Evolutionary conservation across 2,329 filamentous ascomycete species (phyloP).

Genomic region (Cucurbitaria berberidis): DNA sequence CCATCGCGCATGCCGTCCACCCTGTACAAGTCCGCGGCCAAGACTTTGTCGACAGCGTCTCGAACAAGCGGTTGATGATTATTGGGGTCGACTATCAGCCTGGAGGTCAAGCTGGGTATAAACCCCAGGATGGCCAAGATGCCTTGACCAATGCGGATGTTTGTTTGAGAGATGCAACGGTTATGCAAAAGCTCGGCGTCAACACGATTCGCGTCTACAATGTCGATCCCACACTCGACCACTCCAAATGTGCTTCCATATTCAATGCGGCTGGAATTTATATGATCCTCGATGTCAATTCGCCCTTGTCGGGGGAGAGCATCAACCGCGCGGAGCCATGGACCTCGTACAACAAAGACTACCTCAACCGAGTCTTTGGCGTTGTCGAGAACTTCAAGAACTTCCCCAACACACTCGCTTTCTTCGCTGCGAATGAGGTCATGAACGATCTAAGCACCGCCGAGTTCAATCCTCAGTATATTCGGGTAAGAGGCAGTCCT

Average conservation of each 20-base stretch:
- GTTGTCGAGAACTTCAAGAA: conserved; percentile 71
- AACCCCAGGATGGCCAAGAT: conserved; percentile 56
- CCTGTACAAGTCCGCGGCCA: conserved; percentile 64
- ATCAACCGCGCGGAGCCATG: conserved; percentile 63
- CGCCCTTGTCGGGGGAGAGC: conserved; percentile 61
- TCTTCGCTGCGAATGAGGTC: conserved; percentile 72
- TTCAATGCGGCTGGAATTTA: conserved; percentile 72
- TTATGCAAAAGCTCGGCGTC: conserved; percentile 68
- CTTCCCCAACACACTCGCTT: conserved; percentile 69
- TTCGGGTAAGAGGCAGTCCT: conserved; percentile 49
- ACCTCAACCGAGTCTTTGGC: conserved; percentile 65
- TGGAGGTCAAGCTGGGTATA: conserved; percentile 65
- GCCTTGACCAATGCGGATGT: conserved; percentile 63
- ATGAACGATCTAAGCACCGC: conserved; percentile 65
- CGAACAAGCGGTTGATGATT: conserved; percentile 65
- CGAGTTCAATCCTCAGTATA: conserved; percentile 62
- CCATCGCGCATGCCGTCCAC: conserved; percentile 59
- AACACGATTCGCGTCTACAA: conserved; percentile 73
- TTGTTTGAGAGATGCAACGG: conserved; percentile 67
- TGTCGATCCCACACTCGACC: conserved; percentile 64
- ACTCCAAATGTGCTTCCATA: conserved; percentile 67
- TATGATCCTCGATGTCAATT: conserved; percentile 70
- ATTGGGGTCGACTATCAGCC: conserved; percentile 68
- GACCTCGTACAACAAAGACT: conserved; percentile 61
- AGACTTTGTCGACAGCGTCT: conserved; percentile 66